Percentiles rank a stretch among this genome's conserved stretches.
Evolutionary conservation across 2,329 filamentous ascomycete species (phyloP).

Genomic region (Tolypocladium pustulatum): DNA sequence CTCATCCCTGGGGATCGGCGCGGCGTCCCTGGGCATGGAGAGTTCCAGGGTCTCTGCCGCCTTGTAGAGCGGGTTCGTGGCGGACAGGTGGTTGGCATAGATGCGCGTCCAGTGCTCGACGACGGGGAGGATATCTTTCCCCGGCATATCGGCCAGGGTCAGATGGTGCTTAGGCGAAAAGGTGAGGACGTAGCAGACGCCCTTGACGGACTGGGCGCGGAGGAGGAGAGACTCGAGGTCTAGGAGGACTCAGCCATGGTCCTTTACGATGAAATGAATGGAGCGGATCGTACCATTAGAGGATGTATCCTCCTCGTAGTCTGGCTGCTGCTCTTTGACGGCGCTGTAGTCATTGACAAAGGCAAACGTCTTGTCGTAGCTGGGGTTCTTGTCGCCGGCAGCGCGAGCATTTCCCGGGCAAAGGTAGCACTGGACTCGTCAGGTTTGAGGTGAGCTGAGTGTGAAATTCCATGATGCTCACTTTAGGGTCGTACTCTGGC

Average conservation of each 20-base stretch:
- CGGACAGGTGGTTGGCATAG: conserved; percentile 71
- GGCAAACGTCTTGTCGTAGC: conserved; percentile 78
- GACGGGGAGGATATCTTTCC: conserved; percentile 67
- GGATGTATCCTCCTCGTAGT: conserved; percentile 46
- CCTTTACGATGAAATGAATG: too few species aligned
- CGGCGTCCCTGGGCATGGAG: conserved; percentile 23
- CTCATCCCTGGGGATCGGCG: conserved; percentile 52
- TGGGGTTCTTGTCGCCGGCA: conserved; percentile 74
- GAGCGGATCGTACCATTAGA: conserved; percentile 20
- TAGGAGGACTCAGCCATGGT: conserved; percentile 18
- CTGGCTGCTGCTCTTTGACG: conserved; percentile 83
- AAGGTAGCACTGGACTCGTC: conserved; percentile 65
- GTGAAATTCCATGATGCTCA: conserved; percentile 17
- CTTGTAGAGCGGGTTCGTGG: conserved; percentile 51
- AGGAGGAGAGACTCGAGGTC: conserved; percentile 68
- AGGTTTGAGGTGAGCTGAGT: neutral
- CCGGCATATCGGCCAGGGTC: conserved; percentile 81
- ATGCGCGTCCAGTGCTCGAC: conserved; percentile 87
- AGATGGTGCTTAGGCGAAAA: conserved; percentile 87
- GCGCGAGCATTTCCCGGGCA: conserved; percentile 88
- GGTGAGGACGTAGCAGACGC: conserved; percentile 93
- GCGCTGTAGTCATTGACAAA: conserved; percentile 98
- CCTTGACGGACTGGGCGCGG: conserved; percentile 75
- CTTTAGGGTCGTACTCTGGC: conserved; percentile 71
- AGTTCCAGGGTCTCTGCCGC: conserved; percentile 29